Evolutionary conservation across 371 early-diverging fungal species (phyloP).

Genomic region (Rhizomucor pusillus): DNA sequence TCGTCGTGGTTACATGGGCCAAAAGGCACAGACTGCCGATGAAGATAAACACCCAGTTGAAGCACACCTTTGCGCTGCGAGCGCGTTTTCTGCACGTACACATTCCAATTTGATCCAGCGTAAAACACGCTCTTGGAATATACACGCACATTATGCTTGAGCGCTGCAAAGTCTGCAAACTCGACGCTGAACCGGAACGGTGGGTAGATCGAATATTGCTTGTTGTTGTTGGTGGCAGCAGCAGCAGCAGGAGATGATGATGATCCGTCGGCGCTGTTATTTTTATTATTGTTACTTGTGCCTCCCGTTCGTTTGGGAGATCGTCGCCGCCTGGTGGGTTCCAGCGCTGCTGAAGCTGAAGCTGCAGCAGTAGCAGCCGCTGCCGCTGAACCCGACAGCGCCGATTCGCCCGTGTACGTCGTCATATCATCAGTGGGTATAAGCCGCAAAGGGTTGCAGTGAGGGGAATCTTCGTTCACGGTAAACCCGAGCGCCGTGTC

Average conservation of each 20-base stretch:
- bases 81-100: constrained; percentile 54
- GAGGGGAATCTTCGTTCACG: constrained; percentile 4
- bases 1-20: constrained; percentile 14
- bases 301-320: no score
- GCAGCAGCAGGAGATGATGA: neutral
- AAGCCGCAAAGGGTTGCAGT: constrained; percentile 12
- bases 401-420: constrained; percentile 45
- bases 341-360: constrained; percentile 8
- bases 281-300: neutral
- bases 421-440: constrained; percentile 57
- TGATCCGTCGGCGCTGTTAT: neutral
- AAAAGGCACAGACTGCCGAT: constrained; percentile 46
- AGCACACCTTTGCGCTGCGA: constrained; percentile 36
- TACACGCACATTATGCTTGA: constrained; percentile 39
- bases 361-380: constrained; percentile 17
- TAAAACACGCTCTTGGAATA: constrained; percentile 55
- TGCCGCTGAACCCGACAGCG: neutral
- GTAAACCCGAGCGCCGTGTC: constrained; percentile 35
- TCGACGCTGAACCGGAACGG: constrained; percentile 62
- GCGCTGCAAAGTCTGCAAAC: constrained; percentile 33
- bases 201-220: constrained; percentile 41
- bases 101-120: constrained; percentile 61
- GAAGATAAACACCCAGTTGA: constrained; percentile 54
- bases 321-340: neutral
- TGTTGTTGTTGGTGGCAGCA: neutral